Base-by-base conservation (phyloP, 345 rosid species). In the Pistacia vera region DNA sequence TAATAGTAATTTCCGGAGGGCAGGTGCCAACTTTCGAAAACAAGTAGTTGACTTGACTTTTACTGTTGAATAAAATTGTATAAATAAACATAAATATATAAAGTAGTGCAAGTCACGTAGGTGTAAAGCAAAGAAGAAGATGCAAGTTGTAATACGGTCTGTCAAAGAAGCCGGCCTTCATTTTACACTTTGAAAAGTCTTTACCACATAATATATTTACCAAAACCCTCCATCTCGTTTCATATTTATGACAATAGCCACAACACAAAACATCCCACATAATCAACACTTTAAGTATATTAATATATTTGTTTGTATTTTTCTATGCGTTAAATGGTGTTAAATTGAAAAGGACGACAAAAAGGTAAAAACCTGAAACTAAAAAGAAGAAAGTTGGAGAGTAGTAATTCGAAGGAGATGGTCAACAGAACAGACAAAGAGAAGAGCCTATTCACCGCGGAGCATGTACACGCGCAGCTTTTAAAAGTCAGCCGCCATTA, bases 401-500 rank as follows among this genome's bases (percentile, higher is more conserved):
- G 25, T 25, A 25, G 25, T 25, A 25, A 25, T 25, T 25, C 25
- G 25, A 25, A 25, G 46, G 46, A 41, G 9, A 41, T 41, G 46
- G 46, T 41, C 46, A 5, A 5, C 11, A 46, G 11, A 10, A 46
- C 11, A 46, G 51, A 46, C 51, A 36, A 8, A 25, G 38, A 25
- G 38, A 30, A 30, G 3, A 30, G 33, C 44, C 36, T 13, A 74
- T 55, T 70, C n/a, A 69, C 73, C 22, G 62, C 66, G 51, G 73
- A 74, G 77, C 41, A 11, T 20, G 61, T n/a, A n/a, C n/a, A 78
- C 63, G 18, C 55, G 46, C 70, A 59, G 62, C 61, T 74, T 74
- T 70, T 66, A 7, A n/a, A 66, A 4, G 30, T 77, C 80, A 71
- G 88, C 92, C 88, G 94, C 90, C 90, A 84, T 35, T 88, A 80